Evolutionary conservation across 129 eudicot genomes (phyloP).

Genomic region (Arctium lappa): DNA sequence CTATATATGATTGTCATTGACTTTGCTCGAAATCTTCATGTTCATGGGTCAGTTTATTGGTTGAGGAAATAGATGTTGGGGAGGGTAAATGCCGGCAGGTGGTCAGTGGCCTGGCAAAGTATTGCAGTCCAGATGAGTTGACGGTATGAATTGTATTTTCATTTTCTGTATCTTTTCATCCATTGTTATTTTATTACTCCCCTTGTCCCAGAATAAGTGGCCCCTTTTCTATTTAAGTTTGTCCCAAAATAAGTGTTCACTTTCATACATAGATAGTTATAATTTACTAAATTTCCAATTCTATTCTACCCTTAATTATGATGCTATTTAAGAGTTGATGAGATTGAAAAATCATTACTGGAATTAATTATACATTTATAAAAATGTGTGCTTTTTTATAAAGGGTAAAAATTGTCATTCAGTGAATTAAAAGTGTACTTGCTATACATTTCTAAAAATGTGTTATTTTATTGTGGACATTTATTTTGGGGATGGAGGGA

Average conservation of each 20-base stretch:
- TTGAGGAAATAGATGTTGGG: conserved; percentile 97
- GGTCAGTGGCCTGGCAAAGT: conserved; percentile 96
- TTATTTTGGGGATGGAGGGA: background rate
- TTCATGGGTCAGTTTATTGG: conserved; percentile 69
- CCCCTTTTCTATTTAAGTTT: background rate
- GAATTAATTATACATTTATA: no score
- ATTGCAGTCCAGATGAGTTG: conserved; percentile 81
- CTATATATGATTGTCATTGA: background rate
- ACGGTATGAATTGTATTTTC: conserved; percentile 41
- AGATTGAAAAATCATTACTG: background rate
- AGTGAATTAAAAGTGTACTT: background rate
- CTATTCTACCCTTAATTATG: background rate
- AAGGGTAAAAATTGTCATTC: background rate
- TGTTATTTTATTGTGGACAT: background rate
- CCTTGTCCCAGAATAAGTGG: background rate
- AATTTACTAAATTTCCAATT: background rate
- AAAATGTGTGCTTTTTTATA: background rate
- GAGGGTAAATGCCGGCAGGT: conserved; percentile 89
- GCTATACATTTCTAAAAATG: background rate
- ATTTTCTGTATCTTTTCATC: background rate
- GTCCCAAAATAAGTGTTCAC: background rate
- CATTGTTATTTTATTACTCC: background rate
- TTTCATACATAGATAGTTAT: background rate
- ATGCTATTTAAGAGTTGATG: background rate
- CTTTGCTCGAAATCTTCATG: background rate